Evolutionary conservation across 176 grass and related monocot genomes (phyloP).

Genomic region (Zoysia japonica): DNA sequence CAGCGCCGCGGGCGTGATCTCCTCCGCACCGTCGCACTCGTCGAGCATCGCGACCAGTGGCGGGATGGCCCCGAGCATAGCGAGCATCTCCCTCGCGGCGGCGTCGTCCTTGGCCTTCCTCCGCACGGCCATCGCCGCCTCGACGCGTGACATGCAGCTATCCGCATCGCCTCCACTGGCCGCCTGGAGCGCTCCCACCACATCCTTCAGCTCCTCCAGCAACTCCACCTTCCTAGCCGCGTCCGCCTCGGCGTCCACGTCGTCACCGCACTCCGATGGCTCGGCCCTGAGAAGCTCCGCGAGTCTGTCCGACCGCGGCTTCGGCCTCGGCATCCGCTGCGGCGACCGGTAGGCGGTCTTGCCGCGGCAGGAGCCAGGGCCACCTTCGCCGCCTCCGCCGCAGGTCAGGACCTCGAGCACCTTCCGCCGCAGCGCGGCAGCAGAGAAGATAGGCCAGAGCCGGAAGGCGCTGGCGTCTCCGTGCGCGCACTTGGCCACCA

Average conservation of each 20-base stretch:
- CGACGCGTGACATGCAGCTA: conserved; percentile 23
- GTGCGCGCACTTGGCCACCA: conserved; percentile 49
- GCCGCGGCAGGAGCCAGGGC: conserved; percentile 6
- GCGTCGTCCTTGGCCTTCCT: conserved; percentile 80
- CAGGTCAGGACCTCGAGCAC: conserved; percentile 59
- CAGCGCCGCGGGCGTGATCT: conserved; percentile 51
- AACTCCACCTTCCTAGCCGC: conserved; percentile 32
- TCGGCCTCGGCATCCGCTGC: conserved; percentile 33
- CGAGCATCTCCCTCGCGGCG: conserved; percentile 71
- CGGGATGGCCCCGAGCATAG: conserved; percentile 84
- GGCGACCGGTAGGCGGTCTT: conserved; percentile 29
- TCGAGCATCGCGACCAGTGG: conserved; percentile 83
- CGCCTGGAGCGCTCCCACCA: conserved; percentile 46
- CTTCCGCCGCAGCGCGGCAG: conserved; percentile 54
- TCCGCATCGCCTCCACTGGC: background rate
- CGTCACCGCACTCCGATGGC: conserved; percentile 59
- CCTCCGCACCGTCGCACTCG: conserved; percentile 35
- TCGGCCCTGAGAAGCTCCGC: conserved; percentile 64
- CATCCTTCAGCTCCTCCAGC: conserved; percentile 59
- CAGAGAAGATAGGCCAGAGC: conserved; percentile 67
- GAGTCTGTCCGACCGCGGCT: conserved; percentile 56
- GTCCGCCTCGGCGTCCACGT: conserved; percentile 15
- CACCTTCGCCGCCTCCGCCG: conserved; percentile 23
- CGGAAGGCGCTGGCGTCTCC: conserved; percentile 47
- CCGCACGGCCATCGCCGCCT: conserved; percentile 63